These are phyloP conservation scores for Eucalyptus sp. DNA, from an alignment of 345 rosid genomes.

Conservation along the genomic window DNA sequence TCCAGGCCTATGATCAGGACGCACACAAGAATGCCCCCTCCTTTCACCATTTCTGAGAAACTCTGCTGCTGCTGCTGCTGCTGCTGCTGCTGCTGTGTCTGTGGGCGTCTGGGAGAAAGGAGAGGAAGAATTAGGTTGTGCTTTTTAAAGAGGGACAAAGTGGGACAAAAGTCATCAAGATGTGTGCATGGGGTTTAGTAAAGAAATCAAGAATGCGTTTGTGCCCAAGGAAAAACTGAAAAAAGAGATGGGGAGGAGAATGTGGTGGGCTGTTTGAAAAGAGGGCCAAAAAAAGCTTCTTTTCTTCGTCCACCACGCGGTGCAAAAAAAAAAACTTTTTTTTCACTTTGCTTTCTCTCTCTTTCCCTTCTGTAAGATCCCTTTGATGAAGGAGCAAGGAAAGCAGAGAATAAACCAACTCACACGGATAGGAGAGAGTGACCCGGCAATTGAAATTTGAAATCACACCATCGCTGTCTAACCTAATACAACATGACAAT, in stretches of 20 bases:
- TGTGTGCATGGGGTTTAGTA: neutral
- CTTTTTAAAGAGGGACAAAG: neutral
- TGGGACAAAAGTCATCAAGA: neutral
- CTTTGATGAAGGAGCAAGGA: constrained; percentile 31
- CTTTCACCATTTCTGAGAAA: constrained; percentile 31
- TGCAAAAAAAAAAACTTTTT: neutral
- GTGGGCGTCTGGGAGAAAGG: neutral
- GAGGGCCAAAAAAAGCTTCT: constrained; percentile 13
- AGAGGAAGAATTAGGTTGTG: neutral
- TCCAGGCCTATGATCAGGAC: constrained; percentile 71
- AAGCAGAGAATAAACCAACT: constrained; percentile 17
- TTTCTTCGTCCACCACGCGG: constrained; percentile 19
- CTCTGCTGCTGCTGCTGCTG: neutral
- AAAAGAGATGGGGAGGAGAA: neutral
- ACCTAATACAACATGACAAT: neutral
- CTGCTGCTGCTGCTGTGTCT: neutral
- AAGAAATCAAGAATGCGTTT: neutral
- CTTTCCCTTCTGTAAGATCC: constrained; percentile 26
- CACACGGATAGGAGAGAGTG: neutral
- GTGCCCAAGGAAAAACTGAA: neutral
- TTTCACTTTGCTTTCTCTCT: neutral
- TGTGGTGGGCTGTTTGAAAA: neutral
- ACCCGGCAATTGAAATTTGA: neutral
- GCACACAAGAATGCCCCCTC: constrained; percentile 58
- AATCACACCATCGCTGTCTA: neutral